Conservation (phyloP, 139 green algal species). For the Closterium sp. region DNA sequence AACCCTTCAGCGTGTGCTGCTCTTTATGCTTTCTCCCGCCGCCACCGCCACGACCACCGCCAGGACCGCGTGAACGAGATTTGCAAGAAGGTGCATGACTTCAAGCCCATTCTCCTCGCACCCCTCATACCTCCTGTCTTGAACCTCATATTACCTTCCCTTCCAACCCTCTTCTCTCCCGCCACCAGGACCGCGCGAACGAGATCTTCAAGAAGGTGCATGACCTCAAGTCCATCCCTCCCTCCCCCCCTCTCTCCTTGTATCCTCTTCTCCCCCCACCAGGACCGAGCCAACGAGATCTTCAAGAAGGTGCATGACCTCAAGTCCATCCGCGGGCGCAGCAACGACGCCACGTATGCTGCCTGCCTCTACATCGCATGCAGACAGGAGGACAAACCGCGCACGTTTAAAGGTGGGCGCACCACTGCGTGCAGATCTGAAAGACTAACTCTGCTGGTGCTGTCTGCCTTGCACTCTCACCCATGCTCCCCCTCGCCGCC, state of each 20-base stretch:
- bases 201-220: slow-evolving; percentile 64
- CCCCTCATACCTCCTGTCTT: neutral
- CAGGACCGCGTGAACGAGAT: slow-evolving; percentile 57
- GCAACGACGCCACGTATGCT: slow-evolving; percentile 68
- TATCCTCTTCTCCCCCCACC: neutral
- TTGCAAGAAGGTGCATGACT: slow-evolving; percentile 62
- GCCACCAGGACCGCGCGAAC: slow-evolving; percentile 45
- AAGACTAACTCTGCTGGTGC: neutral
- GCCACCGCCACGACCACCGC: no score
- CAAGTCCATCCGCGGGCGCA: slow-evolving; percentile 63
- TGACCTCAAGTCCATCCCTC: slow-evolving; percentile 56
- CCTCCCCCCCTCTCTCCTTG: neutral
- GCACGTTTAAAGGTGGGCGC: slow-evolving; percentile 82
- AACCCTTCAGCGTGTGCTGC: no score
- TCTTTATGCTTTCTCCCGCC: no score
- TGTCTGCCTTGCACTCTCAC: neutral
- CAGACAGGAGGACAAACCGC: slow-evolving; percentile 66
- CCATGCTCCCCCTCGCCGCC: neutral
- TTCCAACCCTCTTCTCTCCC: no score
- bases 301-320: slow-evolving; percentile 62
- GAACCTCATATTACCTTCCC: no score
- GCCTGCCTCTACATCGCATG: slow-evolving; percentile 85
- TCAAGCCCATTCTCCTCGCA: slow-evolving; percentile 51
- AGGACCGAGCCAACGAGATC: slow-evolving; percentile 57
- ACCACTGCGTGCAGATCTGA: neutral